phyloP scores from a whole-genome alignment of 768 basidiomycete genomes.

The Auricularia cornea region DNA sequence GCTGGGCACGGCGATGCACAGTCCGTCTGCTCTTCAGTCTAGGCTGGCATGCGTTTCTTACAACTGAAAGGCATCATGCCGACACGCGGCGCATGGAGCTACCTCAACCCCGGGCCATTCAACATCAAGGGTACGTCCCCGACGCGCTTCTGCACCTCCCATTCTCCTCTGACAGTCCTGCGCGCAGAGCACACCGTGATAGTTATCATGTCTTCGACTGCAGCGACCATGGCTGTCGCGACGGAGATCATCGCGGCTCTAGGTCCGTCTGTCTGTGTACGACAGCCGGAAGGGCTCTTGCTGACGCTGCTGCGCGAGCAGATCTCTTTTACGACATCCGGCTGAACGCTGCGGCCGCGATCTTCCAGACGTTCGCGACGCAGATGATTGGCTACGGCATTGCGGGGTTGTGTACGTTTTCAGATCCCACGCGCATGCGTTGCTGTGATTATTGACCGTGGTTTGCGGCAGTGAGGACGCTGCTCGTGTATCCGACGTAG shows the following conservation, averaged over 20 bases:
- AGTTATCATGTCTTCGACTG: constrained; percentile 53
- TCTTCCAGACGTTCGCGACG: constrained; percentile 49
- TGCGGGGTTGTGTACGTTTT: constrained; percentile 22
- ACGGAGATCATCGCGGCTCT: constrained; percentile 55
- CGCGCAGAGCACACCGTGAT: constrained; percentile 52
- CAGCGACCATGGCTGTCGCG: constrained; percentile 47
- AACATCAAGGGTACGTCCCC: constrained; percentile 37
- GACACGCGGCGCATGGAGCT: constrained; percentile 40
- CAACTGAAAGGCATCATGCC: constrained; percentile 37
- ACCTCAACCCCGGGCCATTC: constrained; percentile 55
- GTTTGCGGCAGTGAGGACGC: constrained; percentile 37
- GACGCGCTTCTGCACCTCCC: background rate
- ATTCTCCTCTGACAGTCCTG: background rate
- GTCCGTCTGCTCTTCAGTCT: constrained; percentile 17
- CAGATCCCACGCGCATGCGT: too few species aligned
- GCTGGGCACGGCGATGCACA: constrained; percentile 40
- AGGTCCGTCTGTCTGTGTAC: constrained; percentile 25
- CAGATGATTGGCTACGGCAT: constrained; percentile 30
- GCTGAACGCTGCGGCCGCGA: constrained; percentile 42
- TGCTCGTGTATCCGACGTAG: constrained; percentile 48
- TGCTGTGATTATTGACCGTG: too few species aligned
- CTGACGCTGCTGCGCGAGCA: constrained; percentile 44
- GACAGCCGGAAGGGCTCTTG: too few species aligned
- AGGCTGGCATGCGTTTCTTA: background rate
- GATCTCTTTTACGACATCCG: too few species aligned